Percentiles rank a stretch among this genome's conserved stretches.
These are phyloP conservation scores for Malus hybrid DNA, from an alignment of 331 rosid species.

Conservation along the genomic window DNA sequence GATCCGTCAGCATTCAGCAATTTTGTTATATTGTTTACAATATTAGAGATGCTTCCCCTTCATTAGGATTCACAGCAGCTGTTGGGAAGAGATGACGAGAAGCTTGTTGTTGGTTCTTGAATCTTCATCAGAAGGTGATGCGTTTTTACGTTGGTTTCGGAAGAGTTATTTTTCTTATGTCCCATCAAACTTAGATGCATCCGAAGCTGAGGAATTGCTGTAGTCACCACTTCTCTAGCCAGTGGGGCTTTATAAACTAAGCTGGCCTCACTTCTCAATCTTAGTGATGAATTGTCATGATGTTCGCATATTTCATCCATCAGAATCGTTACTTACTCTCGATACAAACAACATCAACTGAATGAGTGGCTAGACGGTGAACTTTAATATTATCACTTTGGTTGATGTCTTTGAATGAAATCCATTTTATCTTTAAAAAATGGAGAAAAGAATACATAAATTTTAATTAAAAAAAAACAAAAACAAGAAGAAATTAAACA, in stretches of 20 bases:
- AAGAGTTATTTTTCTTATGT: slow-evolving; percentile 12
- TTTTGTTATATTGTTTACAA: slow-evolving; percentile 5
- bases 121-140: background rate
- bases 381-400: too few species aligned
- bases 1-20: slow-evolving; percentile 21
- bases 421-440: too few species aligned
- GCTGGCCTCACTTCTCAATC: slow-evolving; percentile 12
- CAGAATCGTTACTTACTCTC: background rate
- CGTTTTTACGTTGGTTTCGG: slow-evolving; percentile 4
- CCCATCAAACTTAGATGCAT: slow-evolving; percentile 18
- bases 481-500: too few species aligned
- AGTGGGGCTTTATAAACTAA: slow-evolving; percentile 1
- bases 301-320: slow-evolving; percentile 6
- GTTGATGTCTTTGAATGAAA: too few species aligned
- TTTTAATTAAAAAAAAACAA: too few species aligned
- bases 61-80: background rate
- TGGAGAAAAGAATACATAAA: too few species aligned
- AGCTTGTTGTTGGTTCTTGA: slow-evolving; percentile 3
- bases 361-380: too few species aligned
- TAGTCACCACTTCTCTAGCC: slow-evolving; percentile 14
- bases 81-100: slow-evolving; percentile 9
- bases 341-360: too few species aligned
- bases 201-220: slow-evolving; percentile 15
- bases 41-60: background rate
- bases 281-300: background rate